Evolutionary conservation across 2,329 filamentous ascomycete genomes (phyloP), one percentile per base, ranked within the genome.

Genomic region (Hypoxylon sp.): DNA sequence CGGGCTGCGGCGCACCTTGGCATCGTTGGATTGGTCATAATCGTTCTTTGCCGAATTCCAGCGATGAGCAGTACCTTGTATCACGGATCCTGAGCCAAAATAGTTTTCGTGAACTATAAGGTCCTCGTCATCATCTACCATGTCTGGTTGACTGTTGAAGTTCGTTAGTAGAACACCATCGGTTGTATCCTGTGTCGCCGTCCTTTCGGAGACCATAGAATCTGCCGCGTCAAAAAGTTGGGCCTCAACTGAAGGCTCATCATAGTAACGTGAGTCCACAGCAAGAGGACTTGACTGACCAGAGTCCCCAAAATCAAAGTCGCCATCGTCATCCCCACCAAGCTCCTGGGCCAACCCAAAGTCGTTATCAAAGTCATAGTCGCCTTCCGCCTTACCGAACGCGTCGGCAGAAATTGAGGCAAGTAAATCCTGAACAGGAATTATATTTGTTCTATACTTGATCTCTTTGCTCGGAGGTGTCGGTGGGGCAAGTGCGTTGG

Each of bases 371-470:
- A 81, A 81, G 52, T 84, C 80, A 56, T 83, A 87, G 29, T 83
- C 80, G 6, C 82, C 81, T 56, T 84, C 80, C 0, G 82, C 75
- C 50, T 71, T 78, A 3, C 81, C 81, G 67, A 96, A 91, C 0
- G 90, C 90, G 69, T 97, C 90, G 1, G 90, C 90, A 5, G 90
- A 90, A 61, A 99, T 91, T 0, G 93, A 97, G 4, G 91, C 88
- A 55, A 99, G 82, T 72, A 99, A 84, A 61, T 97, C 89, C 63
- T 94, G 78, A 5, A 99, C 82, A 0, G 91, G 91, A 52, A 96
- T 85, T 3, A 96, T 82, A 55, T 93, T 84, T 0, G 92, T 97
- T 25, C 90, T 83, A 69, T 96, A 99, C 67, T 94, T 94, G 59
- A 87, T 83, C 61, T 89, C 87, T 55, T 88, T 90, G 64, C 83